phyloP scores from a whole-genome alignment of 352 stramenopile genomes.

The Phytophthora hybrid region DNA sequence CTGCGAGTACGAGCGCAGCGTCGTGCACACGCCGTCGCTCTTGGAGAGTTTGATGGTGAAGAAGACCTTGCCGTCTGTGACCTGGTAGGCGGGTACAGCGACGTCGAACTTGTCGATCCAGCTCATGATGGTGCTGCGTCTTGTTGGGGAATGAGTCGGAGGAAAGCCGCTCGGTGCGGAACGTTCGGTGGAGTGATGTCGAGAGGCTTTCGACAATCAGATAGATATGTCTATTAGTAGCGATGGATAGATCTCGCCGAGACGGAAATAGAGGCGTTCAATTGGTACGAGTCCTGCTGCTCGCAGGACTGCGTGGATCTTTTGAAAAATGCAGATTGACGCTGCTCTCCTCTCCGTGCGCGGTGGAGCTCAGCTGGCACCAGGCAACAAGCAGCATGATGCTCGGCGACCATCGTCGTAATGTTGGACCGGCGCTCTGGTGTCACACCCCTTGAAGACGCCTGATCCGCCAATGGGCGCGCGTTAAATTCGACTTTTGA shows the following conservation, averaged over 20 bases:
- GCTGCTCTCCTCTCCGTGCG: neutral
- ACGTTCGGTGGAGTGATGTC: neutral
- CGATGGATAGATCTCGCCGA: constrained; percentile 13
- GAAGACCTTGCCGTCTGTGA: constrained; percentile 42
- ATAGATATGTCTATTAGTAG: neutral
- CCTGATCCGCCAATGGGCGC: constrained; percentile 30
- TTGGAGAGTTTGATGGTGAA: constrained; percentile 43
- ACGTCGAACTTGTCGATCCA: constrained; percentile 47
- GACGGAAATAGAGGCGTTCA: constrained; percentile 9
- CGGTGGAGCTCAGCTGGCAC: neutral
- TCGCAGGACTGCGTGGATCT: constrained; percentile 35
- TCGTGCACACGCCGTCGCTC: constrained; percentile 39
- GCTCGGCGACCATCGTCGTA: constrained; percentile 11
- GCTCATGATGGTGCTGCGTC: constrained; percentile 33
- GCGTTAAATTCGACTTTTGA: constrained; percentile 1
- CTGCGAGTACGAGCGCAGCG: constrained; percentile 59
- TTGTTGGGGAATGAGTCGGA: constrained; percentile 10
- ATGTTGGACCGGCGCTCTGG: constrained; percentile 23
- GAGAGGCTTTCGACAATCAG: constrained; percentile 21
- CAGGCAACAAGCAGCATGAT: neutral
- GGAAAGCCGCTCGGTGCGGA: too few relatives aligned
- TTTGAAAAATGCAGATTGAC: constrained; percentile 36
- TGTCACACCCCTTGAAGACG: constrained; percentile 27
- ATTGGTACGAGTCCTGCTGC: constrained; percentile 33
- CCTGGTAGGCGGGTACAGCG: constrained; percentile 42